Evolutionary conservation across 306 rosid species (phyloP).

Genomic region (Boehmeria nivea): DNA sequence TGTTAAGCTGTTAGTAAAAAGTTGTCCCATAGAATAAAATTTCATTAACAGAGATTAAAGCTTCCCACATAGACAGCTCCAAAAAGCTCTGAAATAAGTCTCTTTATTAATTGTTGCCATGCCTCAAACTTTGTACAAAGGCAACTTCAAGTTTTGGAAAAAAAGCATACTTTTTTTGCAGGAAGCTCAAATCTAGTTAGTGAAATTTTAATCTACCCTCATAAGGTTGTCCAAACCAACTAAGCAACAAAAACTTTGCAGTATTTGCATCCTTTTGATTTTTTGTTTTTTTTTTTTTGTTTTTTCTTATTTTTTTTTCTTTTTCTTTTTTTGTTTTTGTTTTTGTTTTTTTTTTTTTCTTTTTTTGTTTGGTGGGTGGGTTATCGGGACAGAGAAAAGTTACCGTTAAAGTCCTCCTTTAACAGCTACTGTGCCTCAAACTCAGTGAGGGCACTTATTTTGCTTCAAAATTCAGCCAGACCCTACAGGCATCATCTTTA

Average conservation of each 20-base stretch:
- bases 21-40: neutral
- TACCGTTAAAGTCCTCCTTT: neutral
- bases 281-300: no score
- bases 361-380: no score
- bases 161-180: neutral
- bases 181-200: slow-evolving; percentile 8
- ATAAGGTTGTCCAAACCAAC: no score
- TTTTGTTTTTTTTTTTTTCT: neutral
- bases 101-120: neutral
- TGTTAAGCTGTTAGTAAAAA: no score
- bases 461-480: slow-evolving; percentile 29
- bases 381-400: no score
- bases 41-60: no score
- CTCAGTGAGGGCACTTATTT: no score
- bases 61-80: no score
- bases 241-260: no score
- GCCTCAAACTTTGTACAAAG: neutral
- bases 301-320: no score
- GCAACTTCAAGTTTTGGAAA: neutral
- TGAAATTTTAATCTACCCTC: no score
- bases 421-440: slow-evolving; percentile 6
- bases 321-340: neutral
- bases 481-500: slow-evolving; percentile 70
- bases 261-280: no score
- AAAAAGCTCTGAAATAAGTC: neutral